phyloP scores from a whole-genome alignment of 352 stramenopile genomes.

The Pythium sp. region DNA sequence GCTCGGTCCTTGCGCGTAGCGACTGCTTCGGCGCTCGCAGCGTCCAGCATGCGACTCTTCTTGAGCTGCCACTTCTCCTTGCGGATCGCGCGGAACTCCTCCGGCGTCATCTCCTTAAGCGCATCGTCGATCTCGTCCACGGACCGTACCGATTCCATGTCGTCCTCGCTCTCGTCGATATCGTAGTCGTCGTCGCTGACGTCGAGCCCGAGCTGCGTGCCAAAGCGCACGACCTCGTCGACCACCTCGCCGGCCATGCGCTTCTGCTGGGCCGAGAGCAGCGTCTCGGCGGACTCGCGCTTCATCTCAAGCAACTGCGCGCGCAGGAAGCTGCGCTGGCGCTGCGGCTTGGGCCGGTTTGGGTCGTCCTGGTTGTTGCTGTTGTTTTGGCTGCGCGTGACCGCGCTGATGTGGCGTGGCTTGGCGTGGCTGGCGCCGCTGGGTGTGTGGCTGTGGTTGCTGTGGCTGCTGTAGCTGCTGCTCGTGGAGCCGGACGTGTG shows the following conservation, averaged over 20 bases:
- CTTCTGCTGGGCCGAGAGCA: constrained; percentile 39
- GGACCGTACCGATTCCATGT: constrained; percentile 25
- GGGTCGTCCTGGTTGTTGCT: constrained; percentile 21
- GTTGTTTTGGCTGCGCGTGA: constrained; percentile 31
- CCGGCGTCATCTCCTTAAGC: constrained; percentile 25
- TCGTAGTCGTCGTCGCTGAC: constrained; percentile 31
- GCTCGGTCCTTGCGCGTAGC: constrained; percentile 22
- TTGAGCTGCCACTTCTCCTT: constrained; percentile 29
- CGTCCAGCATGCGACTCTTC: constrained; percentile 15
- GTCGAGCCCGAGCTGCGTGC: constrained; percentile 23
- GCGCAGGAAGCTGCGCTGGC: constrained; percentile 65
- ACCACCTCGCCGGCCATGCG: constrained; percentile 43
- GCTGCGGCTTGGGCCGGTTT: constrained; percentile 34
- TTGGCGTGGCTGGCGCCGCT: constrained; percentile 28
- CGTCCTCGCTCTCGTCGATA: constrained; percentile 33
- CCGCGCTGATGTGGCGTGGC: constrained; percentile 31
- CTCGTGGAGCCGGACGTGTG: not conserved
- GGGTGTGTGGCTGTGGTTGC: constrained; percentile 6
- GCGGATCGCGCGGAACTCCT: constrained; percentile 28
- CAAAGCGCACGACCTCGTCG: constrained; percentile 26
- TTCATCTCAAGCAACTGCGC: constrained; percentile 79
- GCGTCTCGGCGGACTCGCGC: constrained; percentile 55
- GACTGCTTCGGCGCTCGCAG: constrained; percentile 1
- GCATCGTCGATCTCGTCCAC: constrained; percentile 40
- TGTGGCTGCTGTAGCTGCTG: constrained; percentile 3